Evolutionary conservation across 2,329 filamentous ascomycete genomes (phyloP), one percentile per base, ranked within the genome.

Genomic region (Penicillium sp.): DNA sequence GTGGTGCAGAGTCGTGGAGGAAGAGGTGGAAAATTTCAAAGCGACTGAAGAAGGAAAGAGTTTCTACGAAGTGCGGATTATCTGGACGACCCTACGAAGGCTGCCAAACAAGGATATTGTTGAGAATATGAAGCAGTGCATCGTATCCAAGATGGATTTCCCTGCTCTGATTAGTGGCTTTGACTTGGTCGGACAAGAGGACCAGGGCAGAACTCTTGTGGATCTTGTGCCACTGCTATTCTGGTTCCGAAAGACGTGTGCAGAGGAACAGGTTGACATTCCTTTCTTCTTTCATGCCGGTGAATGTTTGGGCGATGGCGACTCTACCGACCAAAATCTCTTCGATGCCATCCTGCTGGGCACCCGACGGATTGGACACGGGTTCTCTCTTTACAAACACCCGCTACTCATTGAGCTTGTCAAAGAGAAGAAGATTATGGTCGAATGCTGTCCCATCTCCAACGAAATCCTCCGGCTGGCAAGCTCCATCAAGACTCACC

Each of bases 241-340:
- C 71, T 96, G 90, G 90, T 96, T 97, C 79, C 86, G 86, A 58
- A 92, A 92, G 70, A 83, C 87, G 62, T 96, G 91, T 69, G 82
- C 83, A 0, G 80, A 89, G 65, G 86, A 90, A 64, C 84, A 82
- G 2, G 82, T 96, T 33, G 84, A 90, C 44, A 85, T 99, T 9
- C 92, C 92, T 0, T 96, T 96, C 76, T 95, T 95, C 77, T 95
- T 97, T 76, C 92, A 96, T 69, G 92, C 92, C 0, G 92, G 92
- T 58, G 92, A 96, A 73, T 90, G 85, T 30, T 82, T 95, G 0
- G 90, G 90, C 14, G 85, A 89, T 54, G 91, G 90, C 25, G 86
- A 85, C 60, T 79, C 78, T 18, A 87, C 88, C 0, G 92, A 96
- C 64, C 77, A 84, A 56, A 96, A 96, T 70, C 80, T 97, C 3